Evolutionary conservation across 1,139 yeast species (phyloP), one percentile per base, ranked within the genome.

Genomic region (Suzukiozyma palmioleophila): DNA sequence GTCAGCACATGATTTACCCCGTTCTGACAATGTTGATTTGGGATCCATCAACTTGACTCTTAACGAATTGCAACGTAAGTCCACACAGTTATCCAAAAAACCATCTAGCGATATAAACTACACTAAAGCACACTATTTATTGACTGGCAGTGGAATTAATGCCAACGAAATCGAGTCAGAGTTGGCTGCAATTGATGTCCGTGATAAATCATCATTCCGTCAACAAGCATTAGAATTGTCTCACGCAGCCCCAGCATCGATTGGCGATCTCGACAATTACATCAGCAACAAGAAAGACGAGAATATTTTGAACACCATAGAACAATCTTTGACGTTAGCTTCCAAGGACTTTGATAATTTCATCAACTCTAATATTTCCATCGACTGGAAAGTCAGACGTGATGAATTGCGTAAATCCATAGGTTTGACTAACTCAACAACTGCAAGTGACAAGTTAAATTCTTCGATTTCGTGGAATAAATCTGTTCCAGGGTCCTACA

Each of bases 91-190:
- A 50, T 73, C 90, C 43, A 74, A 72, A 44, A 69, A 63, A 9
- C 52, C 52, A 8, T 52, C 57, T 40, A 58, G 53, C 22, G 61
- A 60, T 26, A 50, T 65, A 14, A 77, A 79, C 45, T 84, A 77
- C 55, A 86, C 96, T 2, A 86, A 84, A 52, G 97, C 97, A 0
- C 97, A 89, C 53, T 90, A 90, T 57, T 66, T 90, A 35, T 70
- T 92, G 40, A 96, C 97, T 2, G 86, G 94, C 1, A 84, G 94
- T 54, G 97, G 96, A 0, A 74, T 90, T 40, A 83, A 88, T 42
- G 86, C 95, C 33, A 96, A 88, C 52, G 95, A 88, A 42, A 82
- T 92, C 36, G 90, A 85, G 48, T 70, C 73, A 35, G 90, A 86
- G 39, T 65, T 83, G 47, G 74, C 73, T 37, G 44, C 64, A 10